A percentile compares a stretch with the other conserved stretches of the same genome.
phyloP scores from a whole-genome alignment of 441 rosid genomes.

The Croton laevigatus region DNA sequence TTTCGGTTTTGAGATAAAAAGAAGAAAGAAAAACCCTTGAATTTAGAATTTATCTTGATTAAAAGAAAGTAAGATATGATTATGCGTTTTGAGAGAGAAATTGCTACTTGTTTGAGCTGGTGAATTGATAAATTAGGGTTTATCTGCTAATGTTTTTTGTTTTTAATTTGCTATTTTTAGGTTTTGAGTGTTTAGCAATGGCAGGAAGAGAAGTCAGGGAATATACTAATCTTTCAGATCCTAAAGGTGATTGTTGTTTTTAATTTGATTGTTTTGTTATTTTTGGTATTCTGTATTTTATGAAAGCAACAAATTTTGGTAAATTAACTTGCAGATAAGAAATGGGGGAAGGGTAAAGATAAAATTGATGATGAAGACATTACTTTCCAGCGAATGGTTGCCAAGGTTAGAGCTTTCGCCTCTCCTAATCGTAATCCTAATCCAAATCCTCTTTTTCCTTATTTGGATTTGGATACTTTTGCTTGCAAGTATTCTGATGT shows the following conservation, averaged over 20 bases:
- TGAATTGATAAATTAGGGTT: not conserved
- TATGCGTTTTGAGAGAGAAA: no score
- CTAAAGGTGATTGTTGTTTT: slow-evolving; percentile 4
- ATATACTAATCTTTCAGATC: slow-evolving; percentile 17
- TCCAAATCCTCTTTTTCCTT: not conserved
- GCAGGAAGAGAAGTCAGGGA: slow-evolving; percentile 18
- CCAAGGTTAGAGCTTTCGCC: slow-evolving; percentile 83
- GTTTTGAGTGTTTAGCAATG: slow-evolving; percentile 2
- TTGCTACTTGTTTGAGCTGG: no score
- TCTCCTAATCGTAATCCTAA: slow-evolving; percentile 22
- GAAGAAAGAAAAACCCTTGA: no score
- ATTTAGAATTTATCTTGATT: no score
- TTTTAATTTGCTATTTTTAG: no score
- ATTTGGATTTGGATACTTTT: not conserved
- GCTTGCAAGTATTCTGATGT: no score
- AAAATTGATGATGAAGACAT: slow-evolving; percentile 90
- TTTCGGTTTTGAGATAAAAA: no score
- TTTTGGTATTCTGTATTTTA: not conserved
- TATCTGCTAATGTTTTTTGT: no score
- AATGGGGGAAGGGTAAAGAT: slow-evolving; percentile 81
- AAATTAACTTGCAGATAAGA: slow-evolving; percentile 54
- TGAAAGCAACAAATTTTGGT: not conserved
- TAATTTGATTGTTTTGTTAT: not conserved
- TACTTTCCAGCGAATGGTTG: slow-evolving; percentile 98
- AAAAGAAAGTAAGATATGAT: no score